Evolutionary conservation across 1,139 yeast genomes (phyloP), one percentile per base, ranked within the genome.

Genomic region (Yamadazyma membranifaciens): DNA sequence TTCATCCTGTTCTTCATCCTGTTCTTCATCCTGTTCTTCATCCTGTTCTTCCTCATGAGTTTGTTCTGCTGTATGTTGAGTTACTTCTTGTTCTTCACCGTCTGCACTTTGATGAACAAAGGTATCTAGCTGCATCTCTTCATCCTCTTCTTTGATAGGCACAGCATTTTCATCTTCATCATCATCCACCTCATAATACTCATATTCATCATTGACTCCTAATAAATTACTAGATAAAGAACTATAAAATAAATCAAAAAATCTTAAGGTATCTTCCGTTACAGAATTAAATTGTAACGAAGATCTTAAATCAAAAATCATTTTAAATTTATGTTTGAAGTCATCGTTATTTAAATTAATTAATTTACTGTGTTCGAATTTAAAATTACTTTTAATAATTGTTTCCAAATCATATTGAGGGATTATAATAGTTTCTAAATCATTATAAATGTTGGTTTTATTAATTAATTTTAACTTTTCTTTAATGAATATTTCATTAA

Each of bases 231-330:
- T 38, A 10, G 41, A 33, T 22, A 43, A 33, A 9, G 43, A 31
- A 20, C 32, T 35, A 31, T 38, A 46, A 34, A 46, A 39, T 13
- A 36, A 36, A 32, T 46, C 50, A 30, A 41, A 44, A n/a, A 36
- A 26, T n/a, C 28, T 35, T n/a, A 46, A 17, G 6, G 42, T 42
- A 7, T 24, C 25, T 2, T 27, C 16, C 2, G 30, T 16, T 9
- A 30, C 20, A 9, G 27, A 6, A 27, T 28, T 29, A 15, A 22
- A 7, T 15, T 20, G 31, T n/a, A 43, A 13, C 14, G 33, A 34
- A 17, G 24, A 29, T 15, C 44, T 17, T 15, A 38, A 14, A 7
- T 36, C 29, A 25, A 40, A 34, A 10, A 40, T 43, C 12, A 11
- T 26, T 17, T 40, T 31, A 14, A 40, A 16, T 9, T 38, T 37